phyloP scores from a whole-genome alignment of 2,329 filamentous ascomycete species.

The Ceratocystis lukuohia region DNA sequence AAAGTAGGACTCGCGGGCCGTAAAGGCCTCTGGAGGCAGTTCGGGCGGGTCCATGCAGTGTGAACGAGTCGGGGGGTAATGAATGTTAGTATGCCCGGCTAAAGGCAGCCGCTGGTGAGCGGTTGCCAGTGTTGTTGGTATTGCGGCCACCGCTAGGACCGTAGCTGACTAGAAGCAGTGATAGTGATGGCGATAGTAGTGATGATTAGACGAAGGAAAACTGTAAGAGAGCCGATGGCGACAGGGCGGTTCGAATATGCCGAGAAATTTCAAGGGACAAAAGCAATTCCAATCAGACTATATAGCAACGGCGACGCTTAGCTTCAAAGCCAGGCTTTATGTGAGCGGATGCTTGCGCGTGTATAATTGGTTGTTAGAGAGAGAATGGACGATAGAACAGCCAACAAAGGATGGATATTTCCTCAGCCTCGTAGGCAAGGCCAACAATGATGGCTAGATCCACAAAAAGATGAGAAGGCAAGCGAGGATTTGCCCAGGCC shows the following conservation, averaged over 20 bases:
- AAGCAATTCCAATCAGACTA: neutral
- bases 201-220: neutral
- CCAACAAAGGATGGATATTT: neutral
- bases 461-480: neutral
- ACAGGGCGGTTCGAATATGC: no score
- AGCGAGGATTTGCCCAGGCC: neutral
- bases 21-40: constrained; percentile 41
- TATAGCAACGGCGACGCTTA: neutral
- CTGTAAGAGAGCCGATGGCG: neutral
- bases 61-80: neutral
- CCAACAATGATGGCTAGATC: neutral
- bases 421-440: constrained; percentile 13
- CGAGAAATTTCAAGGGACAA: no score
- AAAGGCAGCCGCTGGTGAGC: constrained; percentile 3
- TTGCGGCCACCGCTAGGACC: neutral
- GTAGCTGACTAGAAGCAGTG: neutral
- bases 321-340: neutral
- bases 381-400: neutral
- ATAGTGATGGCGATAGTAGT: neutral
- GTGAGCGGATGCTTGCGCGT: neutral
- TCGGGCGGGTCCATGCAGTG: constrained; percentile 19
- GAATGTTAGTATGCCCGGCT: constrained; percentile 4
- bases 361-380: neutral
- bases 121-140: constrained; percentile 7
- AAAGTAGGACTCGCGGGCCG: constrained; percentile 72